These are phyloP conservation scores for Penicillium waksmanii DNA, from an alignment of 495 filamentous ascomycete species.

Conservation along the genomic window DNA sequence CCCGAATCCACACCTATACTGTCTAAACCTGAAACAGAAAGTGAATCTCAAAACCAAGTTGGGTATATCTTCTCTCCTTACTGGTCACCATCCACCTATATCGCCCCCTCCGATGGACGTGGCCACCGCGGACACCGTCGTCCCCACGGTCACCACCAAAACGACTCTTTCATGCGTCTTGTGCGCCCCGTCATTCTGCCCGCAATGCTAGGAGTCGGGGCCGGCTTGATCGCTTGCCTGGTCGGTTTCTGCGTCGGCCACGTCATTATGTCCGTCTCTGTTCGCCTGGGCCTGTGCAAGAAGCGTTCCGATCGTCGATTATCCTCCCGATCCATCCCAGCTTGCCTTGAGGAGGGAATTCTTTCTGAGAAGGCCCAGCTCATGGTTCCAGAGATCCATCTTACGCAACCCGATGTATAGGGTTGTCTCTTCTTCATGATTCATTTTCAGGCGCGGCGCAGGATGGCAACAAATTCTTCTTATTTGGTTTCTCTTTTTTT, in stretches of 20 bases:
- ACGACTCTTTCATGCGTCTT: slow-evolving; percentile 32
- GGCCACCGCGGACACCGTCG: slow-evolving; percentile 13
- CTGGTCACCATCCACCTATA: slow-evolving; percentile 11
- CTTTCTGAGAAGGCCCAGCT: slow-evolving; percentile 25
- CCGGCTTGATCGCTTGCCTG: slow-evolving; percentile 45
- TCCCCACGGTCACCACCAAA: slow-evolving; percentile 19
- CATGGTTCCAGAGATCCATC: slow-evolving; percentile 16
- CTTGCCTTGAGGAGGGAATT: slow-evolving; percentile 22
- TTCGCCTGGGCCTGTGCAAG: slow-evolving; percentile 19
- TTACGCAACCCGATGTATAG: slow-evolving; percentile 14
- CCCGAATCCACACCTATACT: slow-evolving; percentile 7
- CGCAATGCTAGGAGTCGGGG: slow-evolving; percentile 38
- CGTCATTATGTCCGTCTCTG: slow-evolving; percentile 36
- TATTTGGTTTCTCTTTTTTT: slow-evolving; percentile 5
- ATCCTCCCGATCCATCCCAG: background rate
- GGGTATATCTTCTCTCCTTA: slow-evolving; percentile 28
- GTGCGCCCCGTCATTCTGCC: slow-evolving; percentile 42
- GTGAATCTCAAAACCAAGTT: background rate
- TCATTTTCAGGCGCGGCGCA: slow-evolving; percentile 14
- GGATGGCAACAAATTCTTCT: slow-evolving; percentile 3
- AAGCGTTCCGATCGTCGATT: background rate
- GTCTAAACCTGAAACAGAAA: too few relatives aligned
- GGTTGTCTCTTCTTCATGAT: background rate
- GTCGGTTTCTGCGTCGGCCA: slow-evolving; percentile 48
- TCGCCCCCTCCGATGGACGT: slow-evolving; percentile 10